A percentile compares a stretch with the other conserved stretches of the same genome.
phyloP scores from a whole-genome alignment of 371 early-diverging fungal genomes.

The Funneliformis caledonium region DNA sequence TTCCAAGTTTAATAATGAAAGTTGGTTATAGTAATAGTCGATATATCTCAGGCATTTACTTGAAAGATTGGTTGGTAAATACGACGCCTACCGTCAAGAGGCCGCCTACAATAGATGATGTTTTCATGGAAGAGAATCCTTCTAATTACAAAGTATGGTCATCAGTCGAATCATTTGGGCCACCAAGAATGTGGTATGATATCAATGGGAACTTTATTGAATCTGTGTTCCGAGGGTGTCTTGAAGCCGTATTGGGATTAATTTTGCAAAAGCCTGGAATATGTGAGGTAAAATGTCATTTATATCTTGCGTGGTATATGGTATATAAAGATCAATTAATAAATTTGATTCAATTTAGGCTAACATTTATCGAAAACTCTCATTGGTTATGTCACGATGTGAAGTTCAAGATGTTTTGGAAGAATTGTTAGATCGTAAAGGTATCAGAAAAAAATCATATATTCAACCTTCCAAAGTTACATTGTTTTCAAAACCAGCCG shows the following conservation, averaged over 20 bases:
- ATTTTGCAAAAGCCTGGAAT: slow-evolving; percentile 57
- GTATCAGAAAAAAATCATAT: neutral
- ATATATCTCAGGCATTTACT: slow-evolving; percentile 29
- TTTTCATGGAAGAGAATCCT: neutral
- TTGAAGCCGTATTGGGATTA: slow-evolving; percentile 50
- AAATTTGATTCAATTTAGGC: slow-evolving; percentile 8
- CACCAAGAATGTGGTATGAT: slow-evolving; percentile 53
- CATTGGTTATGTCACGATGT: slow-evolving; percentile 38
- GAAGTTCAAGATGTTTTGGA: slow-evolving; percentile 39
- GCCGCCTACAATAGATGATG: neutral
- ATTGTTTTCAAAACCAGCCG: slow-evolving; percentile 25
- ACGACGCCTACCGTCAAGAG: neutral
- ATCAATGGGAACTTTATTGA: slow-evolving; percentile 51
- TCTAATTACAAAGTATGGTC: too few species aligned
- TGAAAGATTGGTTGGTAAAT: slow-evolving; percentile 22
- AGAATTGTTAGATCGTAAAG: slow-evolving; percentile 21
- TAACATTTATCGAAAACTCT: slow-evolving; percentile 39
- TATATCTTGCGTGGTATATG: neutral
- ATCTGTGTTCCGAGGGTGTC: slow-evolving; percentile 47
- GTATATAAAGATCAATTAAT: neutral
- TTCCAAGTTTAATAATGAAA: slow-evolving; percentile 20
- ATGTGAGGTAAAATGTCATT: slow-evolving; percentile 44
- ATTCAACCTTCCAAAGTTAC: slow-evolving; percentile 33
- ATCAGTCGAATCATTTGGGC: slow-evolving; percentile 34
- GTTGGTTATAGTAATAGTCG: slow-evolving; percentile 22